Evolutionary conservation across 352 stramenopile species (phyloP), one percentile per base, ranked within the genome.

Genomic region (Globisporangium cystogenes): DNA sequence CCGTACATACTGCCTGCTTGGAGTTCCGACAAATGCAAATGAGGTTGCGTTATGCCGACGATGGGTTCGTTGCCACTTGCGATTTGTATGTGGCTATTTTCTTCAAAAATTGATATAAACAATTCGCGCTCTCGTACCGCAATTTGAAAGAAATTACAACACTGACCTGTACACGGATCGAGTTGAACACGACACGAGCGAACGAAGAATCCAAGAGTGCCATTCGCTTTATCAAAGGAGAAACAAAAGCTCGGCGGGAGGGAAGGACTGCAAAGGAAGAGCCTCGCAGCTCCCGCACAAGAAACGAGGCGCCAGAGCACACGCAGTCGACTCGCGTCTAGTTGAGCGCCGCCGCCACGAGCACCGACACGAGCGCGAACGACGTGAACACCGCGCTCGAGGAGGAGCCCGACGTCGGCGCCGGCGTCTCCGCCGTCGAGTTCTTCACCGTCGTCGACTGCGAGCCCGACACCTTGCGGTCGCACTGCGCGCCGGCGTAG

Each of bases 401-500:
- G 23, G 60, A 44, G 23, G 70, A 60, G 41, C 59, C 61, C 48
- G 62, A 72, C 7, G 31, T 37, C 37, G 57, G 54, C 41, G 61
- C 40, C n/a, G 48, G 41, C 20, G 40, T 52, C 27, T 35, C 15
- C 4, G 27, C 63, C 52, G 59, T 64, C 48, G 60, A 68, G 42
- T 51, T 54, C 43, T 51, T 53, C 16, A 15, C 36, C 24, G 15
- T 43, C 23, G 27, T 55, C 33, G 51, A 29, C 36, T 57, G 61
- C 39, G 45, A 65, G 54, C 55, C 65, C 16, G 65, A 74, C 44
- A 82, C 58, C 68, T 87, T 74, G 48, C 71, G 64, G 49, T 65
- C 75, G 56, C 79, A 90, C 55, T 85, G 75, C 52, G 68, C 62
- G 5, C 76, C 79, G n/a, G 65, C 62, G 54, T 72, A 90, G 43